These are phyloP conservation scores for Phlebiopsis gigantea DNA, from an alignment of 768 basidiomycete species.

Conservation along the genomic window DNA sequence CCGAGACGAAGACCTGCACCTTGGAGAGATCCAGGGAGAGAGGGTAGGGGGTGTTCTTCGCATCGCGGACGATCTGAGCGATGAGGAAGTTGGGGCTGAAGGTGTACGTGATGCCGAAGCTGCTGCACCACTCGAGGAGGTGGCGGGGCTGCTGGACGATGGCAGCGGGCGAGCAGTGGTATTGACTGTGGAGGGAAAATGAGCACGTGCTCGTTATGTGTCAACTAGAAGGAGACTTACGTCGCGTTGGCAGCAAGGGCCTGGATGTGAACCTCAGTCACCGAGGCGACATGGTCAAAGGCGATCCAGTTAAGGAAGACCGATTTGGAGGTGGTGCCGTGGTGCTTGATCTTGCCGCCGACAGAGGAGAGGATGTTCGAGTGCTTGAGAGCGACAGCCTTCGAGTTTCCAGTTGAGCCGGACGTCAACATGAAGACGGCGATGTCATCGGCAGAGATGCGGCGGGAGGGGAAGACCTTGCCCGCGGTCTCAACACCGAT, in stretches of 20 bases:
- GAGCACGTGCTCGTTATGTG: neutral
- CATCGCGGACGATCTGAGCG: slow-evolving; percentile 13
- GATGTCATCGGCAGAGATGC: slow-evolving; percentile 43
- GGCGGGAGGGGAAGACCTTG: slow-evolving; percentile 16
- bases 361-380: slow-evolving; percentile 46
- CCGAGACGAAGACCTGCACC: slow-evolving; percentile 33
- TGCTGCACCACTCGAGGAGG: slow-evolving; percentile 28
- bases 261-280: slow-evolving; percentile 37
- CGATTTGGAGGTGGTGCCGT: slow-evolving; percentile 3
- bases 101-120: slow-evolving; percentile 29
- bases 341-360: slow-evolving; percentile 6
- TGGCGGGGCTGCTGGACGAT: slow-evolving; percentile 15
- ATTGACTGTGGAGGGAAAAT: slow-evolving; percentile 26
- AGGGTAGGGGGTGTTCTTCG: slow-evolving; percentile 22
- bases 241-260: slow-evolving; percentile 30
- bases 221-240: slow-evolving; percentile 9
- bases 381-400: slow-evolving; percentile 86
- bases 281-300: slow-evolving; percentile 41
- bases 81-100: slow-evolving; percentile 40
- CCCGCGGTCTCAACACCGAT: neutral
- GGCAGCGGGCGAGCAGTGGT: slow-evolving; percentile 26
- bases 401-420: slow-evolving; percentile 85
- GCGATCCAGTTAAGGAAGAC: slow-evolving; percentile 42
- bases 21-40: slow-evolving; percentile 29
- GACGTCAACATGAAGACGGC: slow-evolving; percentile 76